Base-by-base conservation (phyloP, 1,139 yeast genomes). In the Debaryomycetaceae sp. region DNA sequence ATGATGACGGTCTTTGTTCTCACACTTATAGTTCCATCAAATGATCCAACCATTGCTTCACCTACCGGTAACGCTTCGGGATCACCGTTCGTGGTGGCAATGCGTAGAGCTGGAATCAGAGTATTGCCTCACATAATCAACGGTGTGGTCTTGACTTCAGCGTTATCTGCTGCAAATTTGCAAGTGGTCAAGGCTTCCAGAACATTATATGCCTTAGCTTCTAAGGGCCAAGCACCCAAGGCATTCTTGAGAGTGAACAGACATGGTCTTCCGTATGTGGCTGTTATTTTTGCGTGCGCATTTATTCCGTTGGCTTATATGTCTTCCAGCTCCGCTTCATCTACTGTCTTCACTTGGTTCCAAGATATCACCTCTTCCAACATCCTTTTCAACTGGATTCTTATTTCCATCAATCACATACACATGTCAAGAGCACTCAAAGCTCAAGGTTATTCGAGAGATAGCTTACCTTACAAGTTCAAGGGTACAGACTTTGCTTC, bases 81-180 rank as follows among this genome's bases (percentile, higher is more conserved):
- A 2, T 78, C 83, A 5, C 83, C 84, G 5, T 78, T 75, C 52
- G 83, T 78, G 35, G 69, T 78, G 54, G 83, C 81, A 23, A 71
- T 78, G 40, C 63, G 70, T 45, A 65, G 68, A 41, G 80, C 81
- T 2, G 77, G 78, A 24, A 78, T 78, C 46, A 65, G 62, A 37
- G 80, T 67, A 1, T 58, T 79, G 27, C 80, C 80, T 9, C 75
- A 72, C 50, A 66, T 79, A 44, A 68, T 78, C 50, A 78, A 78
- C 55, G 82, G 72, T 2, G 70, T 74, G 46, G 74, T 77, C 35
- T 56, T 78, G 43, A 67, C 78, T 0, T 75, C 81, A 37, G 82
- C 82, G 1, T 74, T 76, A 64, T 74, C 81, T 13, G 77, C 81
- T 5, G 81, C 75, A 24, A 78, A 77, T 51, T 67, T 75, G 5